Conservation (phyloP, 1,284 basidiomycete species). For the Ustilago sp. region DNA sequence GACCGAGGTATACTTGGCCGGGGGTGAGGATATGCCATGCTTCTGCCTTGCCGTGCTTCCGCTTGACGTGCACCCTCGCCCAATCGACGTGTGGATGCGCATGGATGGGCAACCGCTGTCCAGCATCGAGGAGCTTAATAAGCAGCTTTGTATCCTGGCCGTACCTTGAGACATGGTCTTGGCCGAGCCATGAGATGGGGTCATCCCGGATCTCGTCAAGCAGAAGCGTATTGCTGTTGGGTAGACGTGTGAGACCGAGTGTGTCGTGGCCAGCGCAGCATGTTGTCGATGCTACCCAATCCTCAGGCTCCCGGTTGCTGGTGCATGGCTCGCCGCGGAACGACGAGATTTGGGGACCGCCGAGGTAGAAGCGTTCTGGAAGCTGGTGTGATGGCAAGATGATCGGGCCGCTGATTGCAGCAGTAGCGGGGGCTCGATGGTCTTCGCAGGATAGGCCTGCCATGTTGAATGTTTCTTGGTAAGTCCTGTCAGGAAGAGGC, state of each 20-base stretch:
- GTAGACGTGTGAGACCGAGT: conserved; percentile 31
- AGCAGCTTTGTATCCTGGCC: conserved; percentile 39
- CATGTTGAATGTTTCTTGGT: not conserved
- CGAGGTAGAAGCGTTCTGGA: conserved; percentile 38
- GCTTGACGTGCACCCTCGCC: conserved; percentile 22
- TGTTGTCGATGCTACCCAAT: conserved; percentile 42
- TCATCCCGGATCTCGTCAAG: conserved; percentile 28
- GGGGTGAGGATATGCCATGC: conserved; percentile 35
- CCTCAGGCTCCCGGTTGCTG: conserved; percentile 32
- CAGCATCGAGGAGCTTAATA: conserved; percentile 40
- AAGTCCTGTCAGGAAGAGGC: not conserved
- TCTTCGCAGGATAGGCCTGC: conserved; percentile 21
- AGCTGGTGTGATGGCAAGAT: conserved; percentile 36
- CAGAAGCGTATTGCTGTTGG: conserved; percentile 23
- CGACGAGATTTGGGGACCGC: conserved; percentile 31
- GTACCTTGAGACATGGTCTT: conserved; percentile 25
- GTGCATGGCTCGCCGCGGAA: conserved; percentile 28
- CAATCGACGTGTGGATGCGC: conserved; percentile 40
- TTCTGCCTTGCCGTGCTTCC: conserved; percentile 43
- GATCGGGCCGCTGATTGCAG: conserved; percentile 22
- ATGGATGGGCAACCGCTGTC: conserved; percentile 38
- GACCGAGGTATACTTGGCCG: conserved; percentile 28
- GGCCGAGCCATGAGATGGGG: conserved; percentile 26
- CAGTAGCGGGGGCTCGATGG: not conserved
- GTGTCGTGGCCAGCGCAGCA: conserved; percentile 43